Base-by-base conservation (phyloP, 1,139 yeast genomes). In the Geotrichum australiense region DNA sequence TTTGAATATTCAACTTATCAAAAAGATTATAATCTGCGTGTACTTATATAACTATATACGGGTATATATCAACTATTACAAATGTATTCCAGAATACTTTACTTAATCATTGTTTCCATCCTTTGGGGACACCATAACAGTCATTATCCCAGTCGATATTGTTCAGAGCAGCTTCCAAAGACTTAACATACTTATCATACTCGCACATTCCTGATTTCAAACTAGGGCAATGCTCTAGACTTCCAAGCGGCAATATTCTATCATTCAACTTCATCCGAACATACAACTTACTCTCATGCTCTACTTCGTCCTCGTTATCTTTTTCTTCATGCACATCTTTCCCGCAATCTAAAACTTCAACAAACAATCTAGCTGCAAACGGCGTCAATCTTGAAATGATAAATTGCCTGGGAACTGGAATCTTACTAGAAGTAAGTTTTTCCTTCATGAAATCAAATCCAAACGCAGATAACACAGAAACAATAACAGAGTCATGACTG, bases 401-500 rank as follows among this genome's bases (percentile, higher is more conserved):
- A 48, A 65, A 65, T 44, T 63, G 63, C 16, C 70, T 55, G 2
- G 70, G 69, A n/a, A 55, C 66, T 33, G 61, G 58, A 46, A 65
- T 53, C 38, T 56, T 56, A 39, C 49, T 51, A n/a, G 61, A 47
- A 8, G 69, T 61, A 12, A 68, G 59, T 6, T 35, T 26, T 15
- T 54, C 55, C 39, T 57, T 53, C 26, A 68, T 55, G 47, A 65
- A 56, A 38, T 62, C 61, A 35, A 67, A 55, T n/a, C 64, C 65
- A 37, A 66, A 43, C 1, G 70, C 69, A 1, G 70, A 55, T 37
- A 68, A 50, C 7, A 68, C 67, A 6, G 66, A 53, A 27, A 61
- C 54, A 33, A 68, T 59, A 28, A 62, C 60, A 22, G 66, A 56
- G 49, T 68, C 72, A 47, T 68, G 72, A 5, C 70, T 61, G 62